Evolutionary conservation across 2,329 filamentous ascomycete species (phyloP).

Genomic region (Fusarium pseudonygamai): DNA sequence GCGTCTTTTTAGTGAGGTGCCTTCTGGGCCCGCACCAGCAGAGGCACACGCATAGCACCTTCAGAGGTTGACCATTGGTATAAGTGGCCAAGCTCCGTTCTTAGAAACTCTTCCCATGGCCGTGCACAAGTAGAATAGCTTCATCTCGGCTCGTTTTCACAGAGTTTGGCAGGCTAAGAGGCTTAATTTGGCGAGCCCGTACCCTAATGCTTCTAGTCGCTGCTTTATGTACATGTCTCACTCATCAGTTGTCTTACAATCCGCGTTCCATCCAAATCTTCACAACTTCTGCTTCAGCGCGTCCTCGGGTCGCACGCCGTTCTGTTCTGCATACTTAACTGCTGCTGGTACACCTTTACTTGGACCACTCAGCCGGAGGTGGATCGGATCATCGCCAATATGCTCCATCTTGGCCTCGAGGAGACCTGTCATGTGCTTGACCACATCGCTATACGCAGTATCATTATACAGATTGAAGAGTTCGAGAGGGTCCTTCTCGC

Average conservation of each 20-base stretch:
- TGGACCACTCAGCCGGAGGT: not conserved
- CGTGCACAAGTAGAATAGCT: not conserved
- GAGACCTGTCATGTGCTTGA: conserved; percentile 52
- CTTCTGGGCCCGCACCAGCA: not conserved
- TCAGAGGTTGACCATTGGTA: not conserved
- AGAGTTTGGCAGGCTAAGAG: not conserved
- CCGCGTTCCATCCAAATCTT: not conserved
- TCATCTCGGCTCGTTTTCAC: not conserved
- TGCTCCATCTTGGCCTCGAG: conserved; percentile 61
- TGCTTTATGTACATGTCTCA: not conserved
- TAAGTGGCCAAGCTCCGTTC: not conserved
- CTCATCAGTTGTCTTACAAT: not conserved
- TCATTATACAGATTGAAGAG: conserved; percentile 58
- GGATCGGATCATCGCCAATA: conserved; percentile 57
- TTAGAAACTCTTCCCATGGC: not conserved
- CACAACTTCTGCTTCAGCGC: not conserved
- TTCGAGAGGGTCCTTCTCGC: conserved; percentile 59
- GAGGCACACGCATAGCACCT: not conserved
- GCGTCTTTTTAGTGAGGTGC: not conserved
- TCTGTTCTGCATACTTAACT: not conserved
- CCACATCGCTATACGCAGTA: conserved; percentile 48
- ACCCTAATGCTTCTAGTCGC: not conserved
- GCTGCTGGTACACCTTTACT: not conserved
- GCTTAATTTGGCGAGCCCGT: rapidly evolving
- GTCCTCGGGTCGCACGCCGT: not conserved